Percentiles rank a stretch among this genome's conserved stretches.
These are phyloP conservation scores for Cardamine chenopodiifolia DNA, from an alignment of 345 rosid genomes.

Conservation along the genomic window DNA sequence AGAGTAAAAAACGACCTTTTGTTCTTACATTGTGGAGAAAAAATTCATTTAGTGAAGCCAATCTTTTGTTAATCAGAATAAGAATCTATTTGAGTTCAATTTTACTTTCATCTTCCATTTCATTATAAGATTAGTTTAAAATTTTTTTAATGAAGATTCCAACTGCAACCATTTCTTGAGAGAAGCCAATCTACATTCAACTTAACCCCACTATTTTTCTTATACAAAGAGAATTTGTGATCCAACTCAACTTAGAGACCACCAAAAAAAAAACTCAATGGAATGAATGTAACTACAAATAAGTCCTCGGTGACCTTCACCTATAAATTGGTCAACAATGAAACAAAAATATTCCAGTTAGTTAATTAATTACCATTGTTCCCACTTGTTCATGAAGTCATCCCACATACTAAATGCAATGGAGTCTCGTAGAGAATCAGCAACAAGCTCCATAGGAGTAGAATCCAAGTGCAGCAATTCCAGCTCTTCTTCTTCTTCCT, in stretches of 20 bases:
- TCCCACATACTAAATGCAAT: conserved; percentile 73
- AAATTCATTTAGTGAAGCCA: not conserved
- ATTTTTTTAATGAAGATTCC: not conserved
- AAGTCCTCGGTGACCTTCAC: too few relatives aligned
- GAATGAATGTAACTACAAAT: not conserved
- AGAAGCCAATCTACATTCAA: not conserved
- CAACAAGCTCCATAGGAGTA: conserved; percentile 51
- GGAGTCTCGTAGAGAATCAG: conserved; percentile 58
- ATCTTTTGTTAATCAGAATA: conserved; percentile 12
- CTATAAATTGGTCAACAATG: not conserved
- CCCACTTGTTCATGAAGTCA: conserved; percentile 74
- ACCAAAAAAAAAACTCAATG: not conserved
- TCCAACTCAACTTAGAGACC: not conserved
- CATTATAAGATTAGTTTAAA: not conserved
- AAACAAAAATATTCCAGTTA: not conserved
- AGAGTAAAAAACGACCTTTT: not conserved
- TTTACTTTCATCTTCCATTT: not conserved
- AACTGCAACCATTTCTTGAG: not conserved
- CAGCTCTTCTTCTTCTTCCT: conserved; percentile 61
- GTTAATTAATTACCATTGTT: conserved; percentile 51
- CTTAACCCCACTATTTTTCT: not conserved
- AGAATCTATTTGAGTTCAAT: not conserved
- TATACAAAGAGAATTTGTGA: not conserved
- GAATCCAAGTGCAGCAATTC: conserved; percentile 58
- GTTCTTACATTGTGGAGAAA: not conserved